These are phyloP conservation scores for Taiozyma sp. DNA, from an alignment of 1,139 yeast genomes.

Conservation along the genomic window DNA sequence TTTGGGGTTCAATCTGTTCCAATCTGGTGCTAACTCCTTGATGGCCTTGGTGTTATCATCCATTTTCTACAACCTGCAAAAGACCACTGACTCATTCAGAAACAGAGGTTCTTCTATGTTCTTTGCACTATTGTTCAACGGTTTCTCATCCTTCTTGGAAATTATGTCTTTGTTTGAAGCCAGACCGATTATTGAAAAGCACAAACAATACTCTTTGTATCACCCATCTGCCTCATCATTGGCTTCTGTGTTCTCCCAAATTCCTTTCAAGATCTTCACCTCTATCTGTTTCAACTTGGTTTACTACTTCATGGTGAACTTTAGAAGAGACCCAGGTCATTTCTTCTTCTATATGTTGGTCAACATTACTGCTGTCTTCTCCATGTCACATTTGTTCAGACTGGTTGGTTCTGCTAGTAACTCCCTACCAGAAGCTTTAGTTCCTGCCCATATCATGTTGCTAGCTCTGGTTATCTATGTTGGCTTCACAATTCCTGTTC, in stretches of 20 bases:
- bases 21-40: slow-evolving; percentile 58
- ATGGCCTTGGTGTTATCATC: slow-evolving; percentile 75
- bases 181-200: slow-evolving; percentile 79
- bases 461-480: slow-evolving; percentile 63
- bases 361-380: slow-evolving; percentile 48
- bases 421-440: slow-evolving; percentile 63
- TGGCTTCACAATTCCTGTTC: slow-evolving; percentile 72
- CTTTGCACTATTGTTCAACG: slow-evolving; percentile 74
- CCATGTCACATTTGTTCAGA: slow-evolving; percentile 72
- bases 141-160: slow-evolving; percentile 71
- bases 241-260: slow-evolving; percentile 62
- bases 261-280: slow-evolving; percentile 57
- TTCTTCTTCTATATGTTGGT: slow-evolving; percentile 65
- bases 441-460: slow-evolving; percentile 63
- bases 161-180: slow-evolving; percentile 66
- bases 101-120: slow-evolving; percentile 70
- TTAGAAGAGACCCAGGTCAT: slow-evolving; percentile 60
- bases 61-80: slow-evolving; percentile 59
- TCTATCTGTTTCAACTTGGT: slow-evolving; percentile 56
- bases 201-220: slow-evolving; percentile 67
- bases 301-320: slow-evolving; percentile 62
- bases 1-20: slow-evolving; percentile 55
- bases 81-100: slow-evolving; percentile 51
- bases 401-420: slow-evolving; percentile 62
- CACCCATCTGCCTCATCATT: slow-evolving; percentile 78